Evolutionary conservation across 2,329 filamentous ascomycete species (phyloP).

Genomic region (Lasiodiplodia hormozganensis): DNA sequence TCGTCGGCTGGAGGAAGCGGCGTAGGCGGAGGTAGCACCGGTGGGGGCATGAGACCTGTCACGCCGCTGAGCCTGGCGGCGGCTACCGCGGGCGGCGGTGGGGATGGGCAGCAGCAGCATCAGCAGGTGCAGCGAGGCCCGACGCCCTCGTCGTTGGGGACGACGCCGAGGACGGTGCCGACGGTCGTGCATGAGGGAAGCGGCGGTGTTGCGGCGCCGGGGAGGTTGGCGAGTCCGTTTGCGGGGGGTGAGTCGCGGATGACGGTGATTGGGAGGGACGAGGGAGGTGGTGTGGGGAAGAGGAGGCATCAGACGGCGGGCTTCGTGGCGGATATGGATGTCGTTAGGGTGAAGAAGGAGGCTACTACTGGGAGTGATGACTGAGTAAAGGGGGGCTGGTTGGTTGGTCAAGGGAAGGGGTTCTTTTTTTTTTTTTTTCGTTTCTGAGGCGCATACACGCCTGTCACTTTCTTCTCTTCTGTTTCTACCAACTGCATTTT

Average conservation of each 20-base stretch:
- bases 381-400: not conserved
- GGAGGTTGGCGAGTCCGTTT: slow-evolving; percentile 38
- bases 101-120: not conserved
- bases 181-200: slow-evolving; percentile 24
- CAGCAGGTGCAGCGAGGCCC: not conserved
- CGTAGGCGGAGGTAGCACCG: not conserved
- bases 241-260: slow-evolving; percentile 36
- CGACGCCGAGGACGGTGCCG: slow-evolving; percentile 40
- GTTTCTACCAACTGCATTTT: too few species aligned
- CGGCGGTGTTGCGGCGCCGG: slow-evolving; percentile 31
- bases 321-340: slow-evolving; percentile 24
- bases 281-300: not conserved
- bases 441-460: not conserved
- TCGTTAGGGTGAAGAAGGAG: not conserved
- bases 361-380: not conserved
- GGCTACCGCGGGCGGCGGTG: not conserved
- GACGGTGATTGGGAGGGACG: not conserved
- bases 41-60: not conserved
- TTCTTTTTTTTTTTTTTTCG: not conserved
- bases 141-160: not conserved
- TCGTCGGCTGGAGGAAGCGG: not conserved
- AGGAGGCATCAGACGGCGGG: slow-evolving; percentile 1
- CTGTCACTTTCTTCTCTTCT: too few species aligned
- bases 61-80: slow-evolving; percentile 9
- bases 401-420: not conserved